phyloP scores from a whole-genome alignment of 805 yeast genomes.

The Starmera amethionina region DNA sequence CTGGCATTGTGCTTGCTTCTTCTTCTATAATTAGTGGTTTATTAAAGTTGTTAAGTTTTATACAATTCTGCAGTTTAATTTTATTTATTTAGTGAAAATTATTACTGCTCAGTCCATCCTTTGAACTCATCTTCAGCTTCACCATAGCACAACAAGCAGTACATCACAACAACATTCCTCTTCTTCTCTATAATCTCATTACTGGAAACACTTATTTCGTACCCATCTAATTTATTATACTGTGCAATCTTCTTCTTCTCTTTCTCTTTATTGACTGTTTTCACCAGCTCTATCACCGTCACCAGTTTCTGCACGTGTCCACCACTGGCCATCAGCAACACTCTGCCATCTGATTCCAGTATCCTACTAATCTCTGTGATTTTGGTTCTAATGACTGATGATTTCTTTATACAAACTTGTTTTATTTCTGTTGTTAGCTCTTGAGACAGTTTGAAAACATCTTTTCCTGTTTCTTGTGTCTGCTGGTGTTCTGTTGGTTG shows the following conservation, averaged over 20 bases:
- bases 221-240: slow-evolving; percentile 15
- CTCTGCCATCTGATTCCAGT: background rate
- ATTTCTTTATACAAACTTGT: too few species aligned
- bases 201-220: slow-evolving; percentile 6
- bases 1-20: slow-evolving; percentile 14
- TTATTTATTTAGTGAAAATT: too few species aligned
- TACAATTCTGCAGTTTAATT: too few species aligned
- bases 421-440: too few species aligned
- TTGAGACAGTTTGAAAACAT: background rate
- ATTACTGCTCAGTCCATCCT: slow-evolving; percentile 12
- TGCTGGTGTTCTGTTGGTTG: background rate
- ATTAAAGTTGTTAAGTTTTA: too few species aligned
- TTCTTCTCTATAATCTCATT: slow-evolving; percentile 14
- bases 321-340: slow-evolving; percentile 15
- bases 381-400: slow-evolving; percentile 6
- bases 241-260: slow-evolving; percentile 6
- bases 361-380: slow-evolving; percentile 5
- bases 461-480: background rate
- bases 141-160: slow-evolving; percentile 4
- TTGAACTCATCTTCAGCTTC: slow-evolving; percentile 4
- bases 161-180: slow-evolving; percentile 12
- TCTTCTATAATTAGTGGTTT: background rate
- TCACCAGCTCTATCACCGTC: slow-evolving; percentile 15
- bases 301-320: slow-evolving; percentile 14
- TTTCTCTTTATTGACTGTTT: background rate